Evolutionary conservation across 2,329 filamentous ascomycete species (phyloP), one percentile per base, ranked within the genome.

Genomic region (Domatiomyces catenatus): DNA sequence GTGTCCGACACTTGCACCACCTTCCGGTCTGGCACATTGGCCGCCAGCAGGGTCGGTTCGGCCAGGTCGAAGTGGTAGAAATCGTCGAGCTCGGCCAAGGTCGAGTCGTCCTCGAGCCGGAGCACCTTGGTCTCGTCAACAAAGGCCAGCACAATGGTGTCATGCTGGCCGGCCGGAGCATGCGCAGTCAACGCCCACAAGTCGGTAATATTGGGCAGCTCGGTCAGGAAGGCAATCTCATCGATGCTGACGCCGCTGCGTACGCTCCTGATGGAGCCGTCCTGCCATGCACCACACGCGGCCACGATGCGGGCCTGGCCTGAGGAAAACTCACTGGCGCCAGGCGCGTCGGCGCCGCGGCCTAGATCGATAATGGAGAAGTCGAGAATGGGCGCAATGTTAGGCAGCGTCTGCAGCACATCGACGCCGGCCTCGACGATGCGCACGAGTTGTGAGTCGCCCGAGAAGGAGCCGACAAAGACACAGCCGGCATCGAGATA

Each of bases 351-450:
- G 53, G 86, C 82, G 50, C 86, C 76, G 59, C 87, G 89, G 0
- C 89, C 90, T 75, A 96, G 84, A 61, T 96, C 92, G 87, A 96
- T 94, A 15, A 98, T 80, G 1, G 85, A 83, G 59, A 98, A 95
- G 63, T 98, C 92, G 42, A 96, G 69, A 43, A 98, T 85, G 0
- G 92, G 92, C 0, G 85, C 88, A 59, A 96, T 86, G 62, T 94
- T 98, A 2, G 78, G 71, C 50, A 93, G 74, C 0, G 79, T 83
- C 62, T 94, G 87, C 8, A 92, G 65, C 3, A 89, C 66, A 46
- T 81, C 72, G 52, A 89, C 71, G 0, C 73, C 75, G 28, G 82
- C 72, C 48, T 76, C 73, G 44, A 70, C 66, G 49, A 88, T 75
- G 47, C 72, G 74, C 46, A 92, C 76, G 7, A 96, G 74, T 63